Evolutionary conservation across 768 basidiomycete species (phyloP).

Genomic region (Mycena amicta): DNA sequence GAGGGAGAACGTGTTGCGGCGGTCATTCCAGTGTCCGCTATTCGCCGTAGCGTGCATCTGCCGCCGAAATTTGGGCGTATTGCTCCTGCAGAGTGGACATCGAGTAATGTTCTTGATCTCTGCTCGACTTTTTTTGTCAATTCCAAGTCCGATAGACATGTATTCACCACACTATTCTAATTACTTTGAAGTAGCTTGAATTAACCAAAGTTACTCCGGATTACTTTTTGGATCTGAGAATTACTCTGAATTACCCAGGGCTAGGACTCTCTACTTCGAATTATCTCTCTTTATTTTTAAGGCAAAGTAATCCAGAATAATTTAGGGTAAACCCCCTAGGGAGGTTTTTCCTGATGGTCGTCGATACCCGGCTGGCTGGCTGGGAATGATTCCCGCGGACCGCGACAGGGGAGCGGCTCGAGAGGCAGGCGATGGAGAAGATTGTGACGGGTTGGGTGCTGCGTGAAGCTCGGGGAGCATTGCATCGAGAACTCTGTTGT

Average conservation of each 20-base stretch:
- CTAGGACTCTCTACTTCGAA: no score
- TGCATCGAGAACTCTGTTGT: no score
- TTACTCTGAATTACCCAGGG: no score
- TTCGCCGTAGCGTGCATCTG: slow-evolving; percentile 32
- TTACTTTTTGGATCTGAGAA: neutral
- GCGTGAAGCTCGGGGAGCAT: no score
- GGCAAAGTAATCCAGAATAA: neutral
- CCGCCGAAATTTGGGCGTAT: slow-evolving; percentile 3
- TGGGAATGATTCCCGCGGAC: no score
- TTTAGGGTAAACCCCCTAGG: neutral
- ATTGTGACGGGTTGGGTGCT: no score
- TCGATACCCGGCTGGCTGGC: no score
- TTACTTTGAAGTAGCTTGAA: neutral
- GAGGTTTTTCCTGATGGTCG: neutral
- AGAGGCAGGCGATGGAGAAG: no score
- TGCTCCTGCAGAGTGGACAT: slow-evolving; percentile 1
- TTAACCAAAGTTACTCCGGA: neutral
- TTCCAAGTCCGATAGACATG: neutral
- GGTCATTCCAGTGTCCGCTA: slow-evolving; percentile 31
- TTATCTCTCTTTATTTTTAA: slow-evolving; percentile 1
- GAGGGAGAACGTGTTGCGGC: slow-evolving; percentile 19
- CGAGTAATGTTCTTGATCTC: neutral
- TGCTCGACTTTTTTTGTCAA: slow-evolving; percentile 4
- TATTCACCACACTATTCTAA: neutral
- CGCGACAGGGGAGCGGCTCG: no score